A percentile compares a stretch with the other conserved stretches of the same genome.
phyloP scores from a whole-genome alignment of 768 basidiomycete species.

The Panaeolus papilionaceus region DNA sequence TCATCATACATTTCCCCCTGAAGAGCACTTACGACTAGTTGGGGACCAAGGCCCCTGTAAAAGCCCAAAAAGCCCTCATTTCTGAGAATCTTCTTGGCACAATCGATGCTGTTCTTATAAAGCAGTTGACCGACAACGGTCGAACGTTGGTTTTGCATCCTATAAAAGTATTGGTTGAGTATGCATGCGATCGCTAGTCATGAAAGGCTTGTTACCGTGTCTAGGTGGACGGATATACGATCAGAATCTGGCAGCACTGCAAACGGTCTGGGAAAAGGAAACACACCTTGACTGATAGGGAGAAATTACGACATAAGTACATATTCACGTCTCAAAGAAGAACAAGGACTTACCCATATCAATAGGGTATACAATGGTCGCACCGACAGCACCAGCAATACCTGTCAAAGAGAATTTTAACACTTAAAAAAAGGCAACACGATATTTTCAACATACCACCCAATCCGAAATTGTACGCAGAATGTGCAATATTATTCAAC shows the following conservation, averaged over 20 bases:
- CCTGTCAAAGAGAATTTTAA: slow-evolving; percentile 50
- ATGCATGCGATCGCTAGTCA: not conserved
- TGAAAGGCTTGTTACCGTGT: slow-evolving; percentile 54
- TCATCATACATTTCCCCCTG: not conserved
- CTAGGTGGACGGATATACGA: slow-evolving; percentile 36
- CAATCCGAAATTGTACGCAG: slow-evolving; percentile 85
- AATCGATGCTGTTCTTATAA: slow-evolving; percentile 97
- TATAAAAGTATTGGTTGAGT: slow-evolving; percentile 30
- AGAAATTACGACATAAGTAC: slow-evolving; percentile 22
- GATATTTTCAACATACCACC: slow-evolving; percentile 62
- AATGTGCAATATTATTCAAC: slow-evolving; percentile 65
- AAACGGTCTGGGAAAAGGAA: not conserved
- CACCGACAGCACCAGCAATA: slow-evolving; percentile 92
- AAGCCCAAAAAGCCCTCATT: slow-evolving; percentile 97
- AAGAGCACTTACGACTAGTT: slow-evolving; percentile 75
- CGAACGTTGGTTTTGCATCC: slow-evolving; percentile 98
- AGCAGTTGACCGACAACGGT: slow-evolving; percentile 96
- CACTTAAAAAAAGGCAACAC: not conserved
- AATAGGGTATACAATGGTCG: slow-evolving; percentile 98
- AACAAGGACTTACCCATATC: slow-evolving; percentile 72
- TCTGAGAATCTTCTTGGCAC: slow-evolving; percentile 89
- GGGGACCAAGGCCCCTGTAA: slow-evolving; percentile 95
- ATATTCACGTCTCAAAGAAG: not conserved
- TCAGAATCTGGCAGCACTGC: not conserved
- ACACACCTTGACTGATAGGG: slow-evolving; percentile 72